Conservation (phyloP, 78 protist species). For the Monocercomonoides exilis region DNA sequence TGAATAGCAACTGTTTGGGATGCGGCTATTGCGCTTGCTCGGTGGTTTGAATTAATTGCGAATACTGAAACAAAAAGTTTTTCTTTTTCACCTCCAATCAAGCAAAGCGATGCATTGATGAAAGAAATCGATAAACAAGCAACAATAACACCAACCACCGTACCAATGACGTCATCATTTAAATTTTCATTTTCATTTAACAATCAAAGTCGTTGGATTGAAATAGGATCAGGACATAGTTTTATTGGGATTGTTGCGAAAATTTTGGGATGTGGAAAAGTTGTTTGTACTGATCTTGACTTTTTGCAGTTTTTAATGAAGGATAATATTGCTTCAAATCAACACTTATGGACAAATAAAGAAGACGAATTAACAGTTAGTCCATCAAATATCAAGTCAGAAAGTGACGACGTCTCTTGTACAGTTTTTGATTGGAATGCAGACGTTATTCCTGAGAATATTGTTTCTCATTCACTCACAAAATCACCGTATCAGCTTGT, state of each 20-base stretch:
- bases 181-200: neutral
- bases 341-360: no score
- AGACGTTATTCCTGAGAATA: neutral
- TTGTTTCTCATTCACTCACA: no score
- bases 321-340: neutral
- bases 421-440: neutral
- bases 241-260: neutral
- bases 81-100: neutral
- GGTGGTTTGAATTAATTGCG: neutral
- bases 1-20: no score
- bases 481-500: neutral
- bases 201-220: neutral
- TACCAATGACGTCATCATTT: neutral
- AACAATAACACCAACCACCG: neutral
- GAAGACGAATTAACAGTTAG: neutral
- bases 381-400: neutral
- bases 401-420: neutral
- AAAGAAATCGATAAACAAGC: neutral
- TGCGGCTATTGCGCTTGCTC: neutral
- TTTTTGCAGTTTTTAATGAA: neutral
- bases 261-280: neutral
- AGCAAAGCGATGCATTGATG: no score
- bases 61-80: neutral
- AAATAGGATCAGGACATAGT: neutral
- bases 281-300: neutral